Base-by-base conservation (phyloP, 2,329 filamentous ascomycete genomes). In the Verticillium klebahnii region DNA sequence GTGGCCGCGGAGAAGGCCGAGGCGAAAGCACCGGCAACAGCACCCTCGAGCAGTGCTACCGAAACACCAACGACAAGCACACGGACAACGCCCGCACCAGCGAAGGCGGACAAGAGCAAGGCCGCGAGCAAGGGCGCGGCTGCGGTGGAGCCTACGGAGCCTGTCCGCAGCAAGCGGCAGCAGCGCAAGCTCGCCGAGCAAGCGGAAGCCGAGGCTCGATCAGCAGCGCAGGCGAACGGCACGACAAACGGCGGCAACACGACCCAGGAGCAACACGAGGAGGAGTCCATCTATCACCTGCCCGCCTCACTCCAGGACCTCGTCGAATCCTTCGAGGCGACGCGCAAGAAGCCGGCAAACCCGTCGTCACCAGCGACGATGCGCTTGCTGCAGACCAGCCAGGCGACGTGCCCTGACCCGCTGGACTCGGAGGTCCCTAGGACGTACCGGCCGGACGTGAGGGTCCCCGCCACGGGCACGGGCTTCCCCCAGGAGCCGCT, bases 401-500 rank as follows among this genome's bases (percentile, higher is more conserved):
- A 93, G 67, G 81, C 84, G 29, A 89, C 81, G 61, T 89, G 88
- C 64, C 92, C 93, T 1, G 91, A 94, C 66, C 82, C 87, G 6
- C 76, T 85, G 36, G 95, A 99, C 75, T 85, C 91, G 23, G 92
- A 97, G 70, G 87, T 91, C 63, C 91, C 93, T 25, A 86, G 89
- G 64, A 89, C 89, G 68, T 97, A 97, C 79, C 89, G 89, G 67
- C 93, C 95, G 3, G 89, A 93, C 66, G 87, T 89, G 66, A 90
- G 89, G 31, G 91, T 92, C 75, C 88, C 89, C 69, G 78, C 81
- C 11, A 90, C 90, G 5, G 89, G 89, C 3, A 82, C 91, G 8
- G 91, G 95, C 68, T 99, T 96, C 75, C 95, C 95, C 7, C 92
- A 96, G 72, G 93, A 97, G 72, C 90, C 93, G n/a, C 82, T 97